Evolutionary conservation across 768 basidiomycete genomes (phyloP), one percentile per base, ranked within the genome.

Genomic region (Lactarius akahatsu): DNA sequence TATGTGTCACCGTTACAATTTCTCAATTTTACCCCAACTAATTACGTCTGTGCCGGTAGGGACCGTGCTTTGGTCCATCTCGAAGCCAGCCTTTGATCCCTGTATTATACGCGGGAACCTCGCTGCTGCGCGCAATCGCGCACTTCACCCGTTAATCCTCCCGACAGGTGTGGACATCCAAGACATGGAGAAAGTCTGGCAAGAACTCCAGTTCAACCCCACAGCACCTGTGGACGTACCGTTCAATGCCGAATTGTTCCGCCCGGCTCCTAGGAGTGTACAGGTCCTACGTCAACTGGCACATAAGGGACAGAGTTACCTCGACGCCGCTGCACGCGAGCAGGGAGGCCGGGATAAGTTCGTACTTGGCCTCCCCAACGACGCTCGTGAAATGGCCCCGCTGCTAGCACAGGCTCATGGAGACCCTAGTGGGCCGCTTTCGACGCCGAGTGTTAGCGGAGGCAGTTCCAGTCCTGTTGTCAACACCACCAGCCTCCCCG

Each of bases 41-140:
- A 63, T 40, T 11, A 20, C 30, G 45, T 20, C 36, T 52, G 18
- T 13, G 38, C 32, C 20, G 16, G 38, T 68, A 92, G 91, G 90
- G 90, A 80, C 79, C 0, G 70, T 87, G 26, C 80, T 83, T 15
- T 94, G 88, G 80, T 78, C 79, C 43, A 77, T 92, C 50, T 75
- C 76, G 0, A 79, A 78, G 23, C 78, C 82, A 11, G 8, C 73
- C 67, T 9, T 70, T 75, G 15, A 73, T 73, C 4, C 74, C 4
- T 72, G 67, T 0, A 75, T 78, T 2, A 79, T 86, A 7, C 81
- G 78, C 1, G 28, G 63, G 10, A 73, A 75, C 40, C 74, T 84
- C 32, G 70, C 70, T 2, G 72, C 20, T 1, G 75, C 78, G 10
- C 76, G 74, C 63, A 75, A 73, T 3, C 80, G 86, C 47, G 82